A percentile compares a stretch with the other conserved stretches of the same genome.
phyloP scores from a whole-genome alignment of 768 basidiomycete genomes.

The Atractiella rhizophila region DNA sequence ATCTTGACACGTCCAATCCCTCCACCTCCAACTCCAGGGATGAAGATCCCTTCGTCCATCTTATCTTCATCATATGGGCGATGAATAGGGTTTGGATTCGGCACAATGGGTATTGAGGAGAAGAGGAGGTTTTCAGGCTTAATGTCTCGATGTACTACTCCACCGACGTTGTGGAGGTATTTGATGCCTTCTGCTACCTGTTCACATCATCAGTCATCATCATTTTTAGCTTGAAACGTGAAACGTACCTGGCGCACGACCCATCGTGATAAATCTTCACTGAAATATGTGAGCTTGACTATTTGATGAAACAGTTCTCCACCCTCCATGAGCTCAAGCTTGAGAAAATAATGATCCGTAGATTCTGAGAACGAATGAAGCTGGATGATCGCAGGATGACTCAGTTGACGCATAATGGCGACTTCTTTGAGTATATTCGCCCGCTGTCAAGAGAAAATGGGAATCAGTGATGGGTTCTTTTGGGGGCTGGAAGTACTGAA shows the following conservation, averaged over 20 bases:
- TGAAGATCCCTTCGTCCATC: slow-evolving; percentile 91
- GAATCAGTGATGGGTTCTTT: slow-evolving; percentile 11
- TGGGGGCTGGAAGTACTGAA: not conserved
- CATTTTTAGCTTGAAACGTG: too few species aligned
- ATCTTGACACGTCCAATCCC: slow-evolving; percentile 97
- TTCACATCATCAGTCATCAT: too few species aligned
- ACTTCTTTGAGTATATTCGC: slow-evolving; percentile 99
- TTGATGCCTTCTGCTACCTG: slow-evolving; percentile 52
- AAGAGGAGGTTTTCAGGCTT: slow-evolving; percentile 96
- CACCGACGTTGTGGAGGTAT: slow-evolving; percentile 88
- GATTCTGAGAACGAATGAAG: slow-evolving; percentile 80
- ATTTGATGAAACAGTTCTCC: slow-evolving; percentile 98
- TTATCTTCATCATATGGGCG: slow-evolving; percentile 95
- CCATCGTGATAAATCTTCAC: slow-evolving; percentile 85
- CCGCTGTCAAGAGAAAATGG: slow-evolving; percentile 33
- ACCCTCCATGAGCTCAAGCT: slow-evolving; percentile 76
- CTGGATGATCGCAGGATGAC: slow-evolving; percentile 79
- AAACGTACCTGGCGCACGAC: slow-evolving; percentile 89
- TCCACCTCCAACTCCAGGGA: slow-evolving; percentile 73
- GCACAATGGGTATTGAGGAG: slow-evolving; percentile 68
- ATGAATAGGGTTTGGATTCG: slow-evolving; percentile 44
- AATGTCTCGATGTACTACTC: slow-evolving; percentile 97
- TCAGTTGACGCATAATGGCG: slow-evolving; percentile 89
- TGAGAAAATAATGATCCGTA: slow-evolving; percentile 71
- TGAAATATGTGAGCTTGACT: slow-evolving; percentile 96